Conservation (phyloP, 129 eudicot species). For the Tagetes erecta region DNA sequence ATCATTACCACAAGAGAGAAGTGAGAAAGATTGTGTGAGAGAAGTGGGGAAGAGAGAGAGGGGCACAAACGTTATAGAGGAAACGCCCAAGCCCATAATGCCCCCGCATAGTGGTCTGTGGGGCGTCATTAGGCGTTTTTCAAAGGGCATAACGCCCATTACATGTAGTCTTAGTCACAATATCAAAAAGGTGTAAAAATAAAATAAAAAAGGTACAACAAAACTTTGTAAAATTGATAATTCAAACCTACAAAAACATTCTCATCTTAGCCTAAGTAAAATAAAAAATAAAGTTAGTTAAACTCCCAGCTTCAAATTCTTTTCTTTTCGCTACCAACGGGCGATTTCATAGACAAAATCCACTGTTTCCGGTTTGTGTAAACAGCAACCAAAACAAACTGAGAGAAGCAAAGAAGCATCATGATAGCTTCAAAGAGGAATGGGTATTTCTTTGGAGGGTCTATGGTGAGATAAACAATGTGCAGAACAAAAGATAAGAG, state of each 20-base stretch:
- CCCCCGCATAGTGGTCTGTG: too few species aligned
- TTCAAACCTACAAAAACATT: neutral
- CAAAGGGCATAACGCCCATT: too few species aligned
- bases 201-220: neutral
- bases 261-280: neutral
- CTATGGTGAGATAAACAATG: constrained; percentile 54
- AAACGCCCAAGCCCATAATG: too few species aligned
- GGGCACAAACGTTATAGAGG: too few species aligned
- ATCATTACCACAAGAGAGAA: too few species aligned
- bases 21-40: too few species aligned
- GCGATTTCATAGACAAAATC: constrained; percentile 40
- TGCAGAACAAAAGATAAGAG: constrained; percentile 59
- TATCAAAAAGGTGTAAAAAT: too few species aligned
- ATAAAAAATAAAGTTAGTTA: neutral
- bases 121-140: too few species aligned
- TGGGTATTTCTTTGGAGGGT: constrained; percentile 79
- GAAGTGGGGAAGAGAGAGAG: too few species aligned
- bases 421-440: constrained; percentile 88
- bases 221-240: neutral
- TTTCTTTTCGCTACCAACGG: constrained; percentile 46
- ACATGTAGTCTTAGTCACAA: neutral
- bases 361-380: constrained; percentile 75
- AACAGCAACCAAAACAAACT: constrained; percentile 58
- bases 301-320: constrained; percentile 30
- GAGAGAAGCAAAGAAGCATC: constrained; percentile 85